Conservation (phyloP, 768 basidiomycete genomes). For the Auricularia heimuer region DNA sequence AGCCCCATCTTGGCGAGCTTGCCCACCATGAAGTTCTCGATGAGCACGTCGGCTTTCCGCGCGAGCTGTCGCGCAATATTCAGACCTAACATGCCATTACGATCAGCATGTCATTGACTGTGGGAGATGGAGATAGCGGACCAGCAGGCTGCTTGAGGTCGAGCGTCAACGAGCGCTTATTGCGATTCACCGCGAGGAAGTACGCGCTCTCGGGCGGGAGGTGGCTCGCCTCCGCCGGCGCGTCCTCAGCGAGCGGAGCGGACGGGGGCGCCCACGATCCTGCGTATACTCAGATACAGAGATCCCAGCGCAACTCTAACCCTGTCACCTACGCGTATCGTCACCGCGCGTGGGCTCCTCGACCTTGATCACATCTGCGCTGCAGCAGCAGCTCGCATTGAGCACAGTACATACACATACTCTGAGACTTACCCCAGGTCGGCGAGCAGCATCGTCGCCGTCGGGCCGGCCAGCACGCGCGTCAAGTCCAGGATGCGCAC, state of each 20-base stretch:
- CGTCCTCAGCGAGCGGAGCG: constrained; percentile 30
- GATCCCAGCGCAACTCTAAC: background rate
- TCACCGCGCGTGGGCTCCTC: constrained; percentile 76
- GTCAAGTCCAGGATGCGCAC: constrained; percentile 83
- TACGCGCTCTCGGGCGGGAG: constrained; percentile 88
- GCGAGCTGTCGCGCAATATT: constrained; percentile 67
- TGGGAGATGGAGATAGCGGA: no score
- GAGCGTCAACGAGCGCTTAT: constrained; percentile 81
- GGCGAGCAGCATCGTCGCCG: constrained; percentile 87
- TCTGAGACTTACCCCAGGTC: constrained; percentile 42
- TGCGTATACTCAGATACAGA: constrained; percentile 32
- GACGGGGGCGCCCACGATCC: constrained; percentile 29
- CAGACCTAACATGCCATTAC: constrained; percentile 47
- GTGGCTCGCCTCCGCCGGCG: constrained; percentile 44
- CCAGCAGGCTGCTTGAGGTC: constrained; percentile 54
- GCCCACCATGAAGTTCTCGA: constrained; percentile 82
- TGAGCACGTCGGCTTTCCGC: constrained; percentile 67
- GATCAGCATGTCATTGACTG: no score
- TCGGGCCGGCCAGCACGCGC: constrained; percentile 84
- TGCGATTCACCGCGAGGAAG: constrained; percentile 80
- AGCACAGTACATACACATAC: background rate
- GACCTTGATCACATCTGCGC: constrained; percentile 90
- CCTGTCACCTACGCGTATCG: constrained; percentile 60
- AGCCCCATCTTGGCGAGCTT: constrained; percentile 80
- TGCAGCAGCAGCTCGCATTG: constrained; percentile 1